A percentile compares a stretch with the other conserved stretches of the same genome.
phyloP scores from a whole-genome alignment of 352 stramenopile species.

The Phytopythium cucurbitacearum region DNA sequence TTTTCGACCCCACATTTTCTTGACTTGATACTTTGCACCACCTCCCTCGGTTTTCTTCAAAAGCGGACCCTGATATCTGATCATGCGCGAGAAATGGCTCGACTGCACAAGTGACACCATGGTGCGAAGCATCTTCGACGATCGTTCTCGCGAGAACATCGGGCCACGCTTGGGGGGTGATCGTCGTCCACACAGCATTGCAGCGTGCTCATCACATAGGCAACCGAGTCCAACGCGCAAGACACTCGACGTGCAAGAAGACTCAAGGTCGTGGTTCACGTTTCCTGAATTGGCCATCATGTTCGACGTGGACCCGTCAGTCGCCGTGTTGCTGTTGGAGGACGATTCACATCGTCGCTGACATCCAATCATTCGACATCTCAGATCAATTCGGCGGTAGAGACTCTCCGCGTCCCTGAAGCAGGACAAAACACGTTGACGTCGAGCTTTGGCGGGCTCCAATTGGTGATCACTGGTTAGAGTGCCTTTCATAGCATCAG shows the following conservation, averaged over 20 bases:
- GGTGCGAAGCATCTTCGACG: slow-evolving; percentile 6
- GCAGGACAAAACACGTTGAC: slow-evolving; percentile 25
- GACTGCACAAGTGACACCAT: slow-evolving; percentile 30
- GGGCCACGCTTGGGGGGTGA: slow-evolving; percentile 28
- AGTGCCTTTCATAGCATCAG: not conserved
- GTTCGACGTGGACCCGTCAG: slow-evolving; percentile 18
- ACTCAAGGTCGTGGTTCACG: not conserved
- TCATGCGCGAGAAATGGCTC: slow-evolving; percentile 40
- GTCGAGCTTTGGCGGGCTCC: not conserved
- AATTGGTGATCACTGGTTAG: not conserved
- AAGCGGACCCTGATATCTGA: slow-evolving; percentile 56
- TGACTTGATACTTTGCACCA: slow-evolving; percentile 49
- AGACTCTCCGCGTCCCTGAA: slow-evolving; percentile 38
- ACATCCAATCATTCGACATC: slow-evolving; percentile 54
- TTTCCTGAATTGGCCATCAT: slow-evolving; percentile 13
- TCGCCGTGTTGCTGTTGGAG: slow-evolving; percentile 5
- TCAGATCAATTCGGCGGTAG: slow-evolving; percentile 32
- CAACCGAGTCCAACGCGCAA: slow-evolving; percentile 5
- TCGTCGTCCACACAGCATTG: slow-evolving; percentile 10
- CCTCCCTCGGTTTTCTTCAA: slow-evolving; percentile 34
- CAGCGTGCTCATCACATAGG: slow-evolving; percentile 30
- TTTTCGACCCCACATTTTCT: slow-evolving; percentile 57
- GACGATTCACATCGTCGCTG: slow-evolving; percentile 10
- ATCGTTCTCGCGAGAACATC: slow-evolving; percentile 16
- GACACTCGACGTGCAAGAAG: slow-evolving; percentile 1